Evolutionary conservation across 179 eudicot genomes (phyloP).

Genomic region (Silene vulgaris): DNA sequence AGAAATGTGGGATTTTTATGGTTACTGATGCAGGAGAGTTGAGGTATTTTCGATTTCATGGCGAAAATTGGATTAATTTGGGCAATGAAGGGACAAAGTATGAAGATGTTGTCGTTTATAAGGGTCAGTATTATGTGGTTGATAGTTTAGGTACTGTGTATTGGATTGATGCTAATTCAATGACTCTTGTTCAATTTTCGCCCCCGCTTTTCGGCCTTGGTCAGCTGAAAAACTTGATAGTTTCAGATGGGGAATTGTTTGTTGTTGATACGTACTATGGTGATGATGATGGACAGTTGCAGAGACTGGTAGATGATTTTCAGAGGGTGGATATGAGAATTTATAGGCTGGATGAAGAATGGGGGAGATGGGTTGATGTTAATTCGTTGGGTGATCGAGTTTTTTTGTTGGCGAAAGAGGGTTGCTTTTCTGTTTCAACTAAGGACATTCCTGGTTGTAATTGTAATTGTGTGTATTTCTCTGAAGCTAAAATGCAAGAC

Average conservation of each 20-base stretch:
- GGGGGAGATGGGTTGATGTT: constrained; percentile 23
- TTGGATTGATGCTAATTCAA: constrained; percentile 17
- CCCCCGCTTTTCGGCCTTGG: constrained; percentile 23
- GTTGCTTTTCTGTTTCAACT: constrained; percentile 1
- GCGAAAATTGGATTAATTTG: constrained; percentile 2
- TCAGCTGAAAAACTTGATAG: constrained; percentile 17
- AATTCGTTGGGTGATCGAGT: constrained; percentile 13
- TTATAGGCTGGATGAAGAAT: constrained; percentile 24
- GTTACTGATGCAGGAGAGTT: constrained; percentile 9
- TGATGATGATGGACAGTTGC: not conserved
- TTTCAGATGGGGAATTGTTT: constrained; percentile 7
- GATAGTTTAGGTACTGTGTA: constrained; percentile 15
- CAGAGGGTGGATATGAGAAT: constrained; percentile 16
- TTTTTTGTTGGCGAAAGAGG: constrained; percentile 19
- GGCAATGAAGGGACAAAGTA: constrained; percentile 11
- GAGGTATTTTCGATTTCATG: not conserved
- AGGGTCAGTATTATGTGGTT: constrained; percentile 14
- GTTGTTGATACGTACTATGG: constrained; percentile 13
- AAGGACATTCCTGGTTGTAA: constrained; percentile 16
- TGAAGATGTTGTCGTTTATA: constrained; percentile 15
- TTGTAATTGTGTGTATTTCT: constrained; percentile 18
- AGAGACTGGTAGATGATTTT: not conserved
- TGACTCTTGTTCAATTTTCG: constrained; percentile 19
- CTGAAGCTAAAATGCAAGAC: not conserved
- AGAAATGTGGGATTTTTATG: not conserved